These are phyloP conservation scores for Abrus precatorius DNA, from an alignment of 306 rosid species.

Conservation along the genomic window DNA sequence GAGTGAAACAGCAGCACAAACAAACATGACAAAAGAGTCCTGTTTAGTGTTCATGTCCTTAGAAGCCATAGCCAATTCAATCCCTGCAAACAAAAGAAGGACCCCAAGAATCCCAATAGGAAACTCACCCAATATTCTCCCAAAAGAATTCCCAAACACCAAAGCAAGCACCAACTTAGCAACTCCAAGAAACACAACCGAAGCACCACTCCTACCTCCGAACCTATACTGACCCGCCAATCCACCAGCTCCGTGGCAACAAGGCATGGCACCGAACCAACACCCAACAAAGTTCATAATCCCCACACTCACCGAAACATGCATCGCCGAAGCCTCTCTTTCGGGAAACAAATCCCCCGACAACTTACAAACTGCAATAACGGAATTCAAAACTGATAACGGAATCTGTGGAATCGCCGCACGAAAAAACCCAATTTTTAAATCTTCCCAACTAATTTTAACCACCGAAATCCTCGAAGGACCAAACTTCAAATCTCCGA, in stretches of 20 bases:
- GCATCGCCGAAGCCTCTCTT: constrained; percentile 73
- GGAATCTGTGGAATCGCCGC: constrained; percentile 89
- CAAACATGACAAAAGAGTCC: constrained; percentile 79
- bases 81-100: constrained; percentile 78
- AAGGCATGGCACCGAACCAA: constrained; percentile 96
- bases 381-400: constrained; percentile 72
- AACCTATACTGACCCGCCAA: constrained; percentile 86
- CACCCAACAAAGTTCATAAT: constrained; percentile 83
- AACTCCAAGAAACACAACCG: constrained; percentile 74
- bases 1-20: constrained; percentile 83
- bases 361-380: constrained; percentile 81
- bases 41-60: constrained; percentile 71
- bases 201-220: constrained; percentile 84
- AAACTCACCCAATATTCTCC: constrained; percentile 59
- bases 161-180: constrained; percentile 70
- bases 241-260: constrained; percentile 92
- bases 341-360: constrained; percentile 86
- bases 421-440: constrained; percentile 70
- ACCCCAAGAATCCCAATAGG: constrained; percentile 80
- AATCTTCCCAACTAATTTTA: constrained; percentile 73
- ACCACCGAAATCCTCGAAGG: constrained; percentile 58
- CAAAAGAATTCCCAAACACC: constrained; percentile 75
- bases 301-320: constrained; percentile 74
- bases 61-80: constrained; percentile 79
- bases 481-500: constrained; percentile 62